Evolutionary conservation across 129 eudicot species (phyloP).

Genomic region (Apium graveolens): DNA sequence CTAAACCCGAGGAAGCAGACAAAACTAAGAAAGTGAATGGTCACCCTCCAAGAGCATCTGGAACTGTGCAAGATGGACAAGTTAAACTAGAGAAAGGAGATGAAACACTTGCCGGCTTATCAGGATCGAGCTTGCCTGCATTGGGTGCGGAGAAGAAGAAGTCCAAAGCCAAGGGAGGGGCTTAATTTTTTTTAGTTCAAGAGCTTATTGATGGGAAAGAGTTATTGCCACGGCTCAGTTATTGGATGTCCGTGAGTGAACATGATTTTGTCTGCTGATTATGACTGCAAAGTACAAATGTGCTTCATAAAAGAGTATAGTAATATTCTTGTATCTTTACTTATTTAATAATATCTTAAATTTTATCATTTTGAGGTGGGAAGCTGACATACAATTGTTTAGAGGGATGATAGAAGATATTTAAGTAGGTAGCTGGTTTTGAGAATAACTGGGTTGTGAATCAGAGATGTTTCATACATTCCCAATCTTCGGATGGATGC

Average conservation of each 20-base stretch:
- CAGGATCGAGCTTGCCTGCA: conserved; percentile 56
- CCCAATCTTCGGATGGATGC: not conserved
- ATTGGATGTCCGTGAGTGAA: not conserved
- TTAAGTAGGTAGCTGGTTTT: not conserved
- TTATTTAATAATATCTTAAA: not conserved
- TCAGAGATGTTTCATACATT: not conserved
- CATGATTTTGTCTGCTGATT: not conserved
- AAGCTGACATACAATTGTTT: not conserved
- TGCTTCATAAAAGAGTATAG: not conserved
- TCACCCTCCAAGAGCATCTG: conserved; percentile 28
- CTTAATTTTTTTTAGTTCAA: conserved; percentile 4
- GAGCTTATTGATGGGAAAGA: not conserved
- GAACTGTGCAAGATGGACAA: conserved; percentile 17
- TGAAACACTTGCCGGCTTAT: conserved; percentile 62
- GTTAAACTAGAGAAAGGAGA: conserved; percentile 26
- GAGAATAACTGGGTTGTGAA: not conserved
- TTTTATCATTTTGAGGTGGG: not conserved
- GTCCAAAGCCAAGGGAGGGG: conserved; percentile 31
- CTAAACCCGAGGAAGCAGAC: conserved; percentile 15
- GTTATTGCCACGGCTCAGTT: not conserved
- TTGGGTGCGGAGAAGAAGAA: conserved; percentile 70
- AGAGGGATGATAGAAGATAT: not conserved
- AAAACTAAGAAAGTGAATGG: conserved; percentile 15
- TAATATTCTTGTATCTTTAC: not conserved
- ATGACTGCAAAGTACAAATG: not conserved